phyloP scores from a whole-genome alignment of 2,329 filamentous ascomycete species.

The Xylaria sp. region DNA sequence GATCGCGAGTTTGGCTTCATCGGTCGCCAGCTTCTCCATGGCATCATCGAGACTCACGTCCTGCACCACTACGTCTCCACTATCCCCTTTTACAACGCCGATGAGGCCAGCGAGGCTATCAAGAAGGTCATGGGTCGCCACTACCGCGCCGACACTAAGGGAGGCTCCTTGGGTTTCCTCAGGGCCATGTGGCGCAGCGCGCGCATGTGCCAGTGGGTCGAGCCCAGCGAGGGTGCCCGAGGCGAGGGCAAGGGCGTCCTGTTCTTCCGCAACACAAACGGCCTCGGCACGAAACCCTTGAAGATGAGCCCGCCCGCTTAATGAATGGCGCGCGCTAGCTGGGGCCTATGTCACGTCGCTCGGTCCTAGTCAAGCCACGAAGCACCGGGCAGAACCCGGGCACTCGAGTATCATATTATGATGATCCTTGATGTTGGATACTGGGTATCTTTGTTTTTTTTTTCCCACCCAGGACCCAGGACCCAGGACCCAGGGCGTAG shows the following conservation, averaged over 20 bases:
- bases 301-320: conserved; percentile 35
- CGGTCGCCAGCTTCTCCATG: conserved; percentile 87
- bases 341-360: not conserved
- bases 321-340: not conserved
- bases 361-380: not conserved
- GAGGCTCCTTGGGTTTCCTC: conserved; percentile 82
- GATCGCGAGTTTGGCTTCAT: conserved; percentile 98
- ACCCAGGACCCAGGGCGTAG: too few species aligned
- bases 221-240: conserved; percentile 81
- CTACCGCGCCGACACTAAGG: conserved; percentile 83
- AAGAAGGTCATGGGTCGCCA: conserved; percentile 93
- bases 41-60: conserved; percentile 97
- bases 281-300: conserved; percentile 67
- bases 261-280: conserved; percentile 96
- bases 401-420: too few species aligned
- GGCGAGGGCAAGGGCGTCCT: conserved; percentile 84
- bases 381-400: too few species aligned
- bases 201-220: conserved; percentile 95
- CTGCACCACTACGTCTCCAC: conserved; percentile 96
- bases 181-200: conserved; percentile 79
- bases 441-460: too few species aligned
- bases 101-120: conserved; percentile 93
- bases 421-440: too few species aligned
- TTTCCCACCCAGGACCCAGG: too few species aligned
- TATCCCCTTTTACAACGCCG: conserved; percentile 96